Percentiles rank a stretch among this genome's conserved stretches.
Evolutionary conservation across 257 asterid genomes (phyloP).

Genomic region (Jasminum sambac): DNA sequence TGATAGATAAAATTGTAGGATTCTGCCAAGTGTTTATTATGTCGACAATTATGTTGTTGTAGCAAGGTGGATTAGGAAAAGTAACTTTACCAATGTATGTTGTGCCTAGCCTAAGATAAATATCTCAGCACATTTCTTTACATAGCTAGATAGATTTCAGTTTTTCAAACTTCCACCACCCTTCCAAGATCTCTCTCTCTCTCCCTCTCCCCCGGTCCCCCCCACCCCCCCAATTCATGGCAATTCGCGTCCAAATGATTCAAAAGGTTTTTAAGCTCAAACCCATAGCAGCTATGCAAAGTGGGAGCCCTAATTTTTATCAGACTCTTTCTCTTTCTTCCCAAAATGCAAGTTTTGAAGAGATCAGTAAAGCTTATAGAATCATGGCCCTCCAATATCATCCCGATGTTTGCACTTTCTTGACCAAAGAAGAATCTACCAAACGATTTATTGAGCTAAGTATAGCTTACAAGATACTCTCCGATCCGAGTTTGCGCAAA

Average conservation of each 20-base stretch:
- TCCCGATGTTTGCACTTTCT: constrained; percentile 41
- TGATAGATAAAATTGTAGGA: too few relatives aligned
- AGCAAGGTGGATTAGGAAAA: too few relatives aligned
- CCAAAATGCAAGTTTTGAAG: constrained; percentile 38
- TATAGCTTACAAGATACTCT: constrained; percentile 47
- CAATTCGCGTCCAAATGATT: neutral
- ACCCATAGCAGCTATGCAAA: constrained; percentile 10
- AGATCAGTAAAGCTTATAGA: constrained; percentile 54
- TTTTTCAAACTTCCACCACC: too few relatives aligned
- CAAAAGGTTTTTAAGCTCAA: neutral
- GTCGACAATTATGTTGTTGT: too few relatives aligned
- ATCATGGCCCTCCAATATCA: constrained; percentile 45
- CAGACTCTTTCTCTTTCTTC: constrained; percentile 41
- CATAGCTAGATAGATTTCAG: too few relatives aligned
- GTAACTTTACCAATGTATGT: too few relatives aligned
- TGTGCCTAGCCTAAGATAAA: too few relatives aligned
- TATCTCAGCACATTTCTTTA: too few relatives aligned
- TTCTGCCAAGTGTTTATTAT: too few relatives aligned
- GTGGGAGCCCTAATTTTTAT: constrained; percentile 32
- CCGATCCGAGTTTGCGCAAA: constrained; percentile 38
- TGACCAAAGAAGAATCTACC: constrained; percentile 39
- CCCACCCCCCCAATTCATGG: neutral
- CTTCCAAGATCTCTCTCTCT: neutral
- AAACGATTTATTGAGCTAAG: constrained; percentile 41
- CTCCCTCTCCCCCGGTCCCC: neutral